Evolutionary conservation across 352 stramenopile species (phyloP).

Genomic region (Pelagophyceae sp.): DNA sequence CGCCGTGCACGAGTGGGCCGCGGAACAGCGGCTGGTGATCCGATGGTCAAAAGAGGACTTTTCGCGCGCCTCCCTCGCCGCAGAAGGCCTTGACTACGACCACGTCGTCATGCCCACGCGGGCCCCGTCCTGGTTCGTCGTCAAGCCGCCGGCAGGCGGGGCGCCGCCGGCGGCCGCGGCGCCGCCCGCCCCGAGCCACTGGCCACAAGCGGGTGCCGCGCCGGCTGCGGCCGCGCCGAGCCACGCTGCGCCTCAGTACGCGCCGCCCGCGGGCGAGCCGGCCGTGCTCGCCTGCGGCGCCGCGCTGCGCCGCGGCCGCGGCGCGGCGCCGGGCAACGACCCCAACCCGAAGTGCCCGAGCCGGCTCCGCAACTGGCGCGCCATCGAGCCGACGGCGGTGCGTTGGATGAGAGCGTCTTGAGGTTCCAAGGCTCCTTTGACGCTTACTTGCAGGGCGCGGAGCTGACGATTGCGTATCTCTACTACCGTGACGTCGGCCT

Average conservation of each 20-base stretch:
- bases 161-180: not conserved
- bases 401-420: too few relatives aligned
- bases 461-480: conserved; percentile 4
- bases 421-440: too few relatives aligned
- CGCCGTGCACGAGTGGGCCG: not conserved
- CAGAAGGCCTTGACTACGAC: not conserved
- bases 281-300: conserved; percentile 7
- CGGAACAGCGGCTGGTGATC: not conserved
- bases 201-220: not conserved
- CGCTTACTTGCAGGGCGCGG: not conserved
- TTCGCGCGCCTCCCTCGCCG: not conserved
- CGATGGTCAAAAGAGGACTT: not conserved
- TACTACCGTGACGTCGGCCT: not conserved
- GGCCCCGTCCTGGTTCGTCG: not conserved
- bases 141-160: not conserved
- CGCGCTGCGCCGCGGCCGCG: not conserved
- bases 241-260: too few relatives aligned
- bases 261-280: too few relatives aligned
- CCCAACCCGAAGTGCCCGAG: not conserved
- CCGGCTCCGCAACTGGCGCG: not conserved
- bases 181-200: not conserved
- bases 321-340: not conserved
- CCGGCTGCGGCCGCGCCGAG: too few relatives aligned
- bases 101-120: not conserved
- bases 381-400: not conserved